Conservation (phyloP, 2,329 filamentous ascomycete species). For the Rhinocladiella mackenziei region DNA sequence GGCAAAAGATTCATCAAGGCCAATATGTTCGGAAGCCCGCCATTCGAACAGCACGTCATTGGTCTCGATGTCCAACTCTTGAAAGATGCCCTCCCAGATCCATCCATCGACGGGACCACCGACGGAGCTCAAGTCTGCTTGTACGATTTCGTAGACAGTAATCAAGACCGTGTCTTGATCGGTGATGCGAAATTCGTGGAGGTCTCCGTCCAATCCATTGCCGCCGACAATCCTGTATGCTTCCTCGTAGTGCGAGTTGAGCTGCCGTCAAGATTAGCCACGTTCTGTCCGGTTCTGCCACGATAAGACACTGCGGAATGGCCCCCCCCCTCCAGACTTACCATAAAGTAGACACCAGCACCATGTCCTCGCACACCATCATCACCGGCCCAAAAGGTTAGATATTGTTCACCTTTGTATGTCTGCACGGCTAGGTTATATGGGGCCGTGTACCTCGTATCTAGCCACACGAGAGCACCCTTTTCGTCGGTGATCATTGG, state of each 20-base stretch:
- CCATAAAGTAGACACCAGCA: conserved; percentile 45
- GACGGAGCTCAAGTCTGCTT: conserved; percentile 7
- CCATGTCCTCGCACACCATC: conserved; percentile 46
- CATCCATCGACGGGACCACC: conserved; percentile 27
- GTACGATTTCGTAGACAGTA: conserved; percentile 10
- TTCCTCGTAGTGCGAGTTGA: conserved; percentile 11
- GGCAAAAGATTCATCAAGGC: conserved; percentile 2
- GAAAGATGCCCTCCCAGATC: conserved; percentile 42
- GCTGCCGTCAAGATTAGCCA: background rate
- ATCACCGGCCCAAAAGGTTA: conserved; percentile 49
- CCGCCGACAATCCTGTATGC: conserved; percentile 3
- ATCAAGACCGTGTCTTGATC: conserved; percentile 15
- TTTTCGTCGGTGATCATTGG: conserved; percentile 32
- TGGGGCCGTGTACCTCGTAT: conserved; percentile 28
- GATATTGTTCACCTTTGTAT: conserved; percentile 42
- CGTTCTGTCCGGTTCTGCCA: background rate
- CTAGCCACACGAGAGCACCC: conserved; percentile 32
- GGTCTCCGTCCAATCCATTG: conserved; percentile 9
- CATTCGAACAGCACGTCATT: conserved; percentile 44
- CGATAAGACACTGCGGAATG: background rate
- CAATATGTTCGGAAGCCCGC: conserved; percentile 46
- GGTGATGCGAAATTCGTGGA: conserved; percentile 20
- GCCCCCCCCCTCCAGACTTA: background rate
- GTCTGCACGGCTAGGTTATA: conserved; percentile 43
- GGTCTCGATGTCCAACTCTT: conserved; percentile 46